Evolutionary conservation across 805 yeast species (phyloP).

Genomic region (Komagataella kurtzmanii): DNA sequence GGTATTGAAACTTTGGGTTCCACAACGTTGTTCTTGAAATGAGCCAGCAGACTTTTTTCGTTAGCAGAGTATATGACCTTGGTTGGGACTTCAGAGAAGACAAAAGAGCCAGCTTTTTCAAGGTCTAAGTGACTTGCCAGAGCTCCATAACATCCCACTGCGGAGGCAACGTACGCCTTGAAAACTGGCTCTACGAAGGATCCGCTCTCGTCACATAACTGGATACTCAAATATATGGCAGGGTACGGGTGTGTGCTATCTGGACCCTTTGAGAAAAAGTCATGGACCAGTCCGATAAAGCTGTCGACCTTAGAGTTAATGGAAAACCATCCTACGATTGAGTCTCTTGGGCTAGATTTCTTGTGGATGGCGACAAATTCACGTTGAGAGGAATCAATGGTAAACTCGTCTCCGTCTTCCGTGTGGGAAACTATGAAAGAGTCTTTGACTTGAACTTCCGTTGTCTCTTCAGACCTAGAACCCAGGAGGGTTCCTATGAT

Average conservation of each 20-base stretch:
- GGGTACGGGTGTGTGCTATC: conserved; percentile 65
- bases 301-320: conserved; percentile 45
- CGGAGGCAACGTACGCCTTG: conserved; percentile 64
- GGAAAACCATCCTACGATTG: conserved; percentile 80
- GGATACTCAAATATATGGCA: conserved; percentile 67
- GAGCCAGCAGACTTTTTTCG: conserved; percentile 45
- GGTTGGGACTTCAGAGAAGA: conserved; percentile 69
- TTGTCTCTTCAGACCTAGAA: conserved; percentile 71
- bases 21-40: conserved; percentile 11
- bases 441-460: conserved; percentile 56
- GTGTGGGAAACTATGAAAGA: conserved; percentile 74
- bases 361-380: conserved; percentile 58
- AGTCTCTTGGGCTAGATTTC: conserved; percentile 66
- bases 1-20: conserved; percentile 16
- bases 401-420: conserved; percentile 63
- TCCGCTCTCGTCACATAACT: conserved; percentile 35
- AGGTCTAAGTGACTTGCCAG: conserved; percentile 22
- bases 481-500: conserved; percentile 79
- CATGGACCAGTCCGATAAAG: conserved; percentile 68
- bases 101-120: conserved; percentile 33
- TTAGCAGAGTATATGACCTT: conserved; percentile 40
- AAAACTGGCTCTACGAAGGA: conserved; percentile 40
- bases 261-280: conserved; percentile 56
- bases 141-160: conserved; percentile 43
- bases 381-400: conserved; percentile 62